These are phyloP conservation scores for Xylaria sp. DNA, from an alignment of 2,329 filamentous ascomycete species.

Conservation along the genomic window DNA sequence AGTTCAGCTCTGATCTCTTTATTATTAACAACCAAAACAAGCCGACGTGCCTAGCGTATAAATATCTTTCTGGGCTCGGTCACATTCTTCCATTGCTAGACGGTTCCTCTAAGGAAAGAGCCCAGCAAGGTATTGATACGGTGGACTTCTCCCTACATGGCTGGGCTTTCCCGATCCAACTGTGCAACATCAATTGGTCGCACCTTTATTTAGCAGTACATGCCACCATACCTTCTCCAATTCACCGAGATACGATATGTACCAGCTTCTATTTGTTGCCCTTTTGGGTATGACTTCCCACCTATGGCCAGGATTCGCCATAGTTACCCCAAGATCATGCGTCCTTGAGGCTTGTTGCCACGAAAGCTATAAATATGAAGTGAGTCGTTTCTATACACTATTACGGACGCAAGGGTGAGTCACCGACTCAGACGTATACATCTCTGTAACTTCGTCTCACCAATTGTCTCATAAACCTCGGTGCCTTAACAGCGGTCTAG, in stretches of 20 bases:
- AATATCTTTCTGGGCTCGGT: not conserved
- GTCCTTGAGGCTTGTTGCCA: not conserved
- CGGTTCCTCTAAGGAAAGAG: slow-evolving; percentile 7
- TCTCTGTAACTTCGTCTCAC: not conserved
- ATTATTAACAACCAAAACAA: not conserved
- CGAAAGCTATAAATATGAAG: no score
- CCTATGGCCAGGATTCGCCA: not conserved
- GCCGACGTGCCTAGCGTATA: not conserved
- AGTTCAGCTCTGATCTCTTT: not conserved
- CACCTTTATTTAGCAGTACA: not conserved
- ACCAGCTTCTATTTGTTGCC: not conserved
- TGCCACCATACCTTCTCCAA: not conserved
- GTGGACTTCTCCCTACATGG: not conserved
- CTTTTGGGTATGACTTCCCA: not conserved
- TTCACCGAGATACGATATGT: not conserved
- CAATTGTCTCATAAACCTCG: not conserved
- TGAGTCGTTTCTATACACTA: not conserved
- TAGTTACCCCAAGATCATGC: not conserved
- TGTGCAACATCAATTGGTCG: not conserved
- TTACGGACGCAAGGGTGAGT: not conserved
- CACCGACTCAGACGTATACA: not conserved
- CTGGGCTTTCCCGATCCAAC: not conserved
- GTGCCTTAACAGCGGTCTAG: not conserved
- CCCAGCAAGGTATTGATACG: not conserved
- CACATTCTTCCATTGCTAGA: not conserved